Evolutionary conservation across 2,329 filamentous ascomycete genomes (phyloP).

Genomic region (Beauveria caledonica): DNA sequence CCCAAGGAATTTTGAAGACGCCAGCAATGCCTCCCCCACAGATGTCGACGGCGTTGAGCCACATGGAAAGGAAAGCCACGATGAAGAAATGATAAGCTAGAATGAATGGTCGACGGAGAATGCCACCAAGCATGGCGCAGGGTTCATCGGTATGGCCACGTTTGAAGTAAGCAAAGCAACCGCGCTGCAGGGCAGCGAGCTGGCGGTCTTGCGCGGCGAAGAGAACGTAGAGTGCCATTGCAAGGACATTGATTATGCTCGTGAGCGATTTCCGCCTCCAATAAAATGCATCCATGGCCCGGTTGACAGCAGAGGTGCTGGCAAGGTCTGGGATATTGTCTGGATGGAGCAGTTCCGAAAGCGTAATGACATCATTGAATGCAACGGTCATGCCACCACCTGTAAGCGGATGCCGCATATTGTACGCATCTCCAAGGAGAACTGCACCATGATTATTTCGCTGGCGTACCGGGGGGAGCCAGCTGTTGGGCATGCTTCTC

Average conservation of each 20-base stretch:
- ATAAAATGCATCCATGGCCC: neutral
- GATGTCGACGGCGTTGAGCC: neutral
- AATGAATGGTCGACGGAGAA: neutral
- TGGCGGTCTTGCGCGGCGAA: neutral
- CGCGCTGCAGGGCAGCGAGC: neutral
- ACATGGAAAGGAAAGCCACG: neutral
- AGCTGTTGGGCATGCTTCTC: neutral
- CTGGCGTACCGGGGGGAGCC: neutral
- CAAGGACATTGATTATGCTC: neutral
- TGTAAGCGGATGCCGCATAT: neutral
- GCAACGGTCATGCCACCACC: neutral
- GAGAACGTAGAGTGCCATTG: neutral
- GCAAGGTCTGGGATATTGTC: neutral
- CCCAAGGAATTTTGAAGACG: too few relatives aligned
- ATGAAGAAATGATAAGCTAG: neutral
- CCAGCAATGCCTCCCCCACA: too few relatives aligned
- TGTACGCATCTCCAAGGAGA: neutral
- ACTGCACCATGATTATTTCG: too few relatives aligned
- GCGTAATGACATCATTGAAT: neutral
- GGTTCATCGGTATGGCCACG: neutral
- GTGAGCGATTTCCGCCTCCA: neutral
- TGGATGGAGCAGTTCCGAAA: neutral
- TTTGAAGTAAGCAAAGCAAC: neutral
- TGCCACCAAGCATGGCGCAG: neutral
- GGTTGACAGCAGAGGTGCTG: neutral